A percentile compares a stretch with the other conserved stretches of the same genome.
phyloP scores from a whole-genome alignment of 345 rosid species.

The Euphorbia lathyris region DNA sequence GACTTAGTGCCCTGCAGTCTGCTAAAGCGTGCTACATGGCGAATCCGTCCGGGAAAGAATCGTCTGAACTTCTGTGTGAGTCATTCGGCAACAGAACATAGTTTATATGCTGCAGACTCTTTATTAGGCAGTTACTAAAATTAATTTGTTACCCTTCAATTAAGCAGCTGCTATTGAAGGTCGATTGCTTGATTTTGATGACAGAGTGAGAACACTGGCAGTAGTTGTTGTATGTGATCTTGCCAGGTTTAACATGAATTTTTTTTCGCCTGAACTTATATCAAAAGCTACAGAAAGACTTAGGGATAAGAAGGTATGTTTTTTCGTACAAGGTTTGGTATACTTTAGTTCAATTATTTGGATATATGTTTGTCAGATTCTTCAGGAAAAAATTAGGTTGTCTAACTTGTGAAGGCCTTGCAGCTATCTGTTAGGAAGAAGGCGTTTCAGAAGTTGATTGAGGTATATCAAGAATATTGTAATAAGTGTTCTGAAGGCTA shows the following conservation, averaged over 20 bases:
- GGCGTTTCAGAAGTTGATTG: conserved; percentile 71
- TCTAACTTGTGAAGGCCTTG: conserved; percentile 10
- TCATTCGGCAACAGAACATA: conserved; percentile 13
- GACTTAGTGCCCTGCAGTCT: conserved; percentile 64
- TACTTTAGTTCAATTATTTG: background rate
- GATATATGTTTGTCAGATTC: background rate
- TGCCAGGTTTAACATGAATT: conserved; percentile 51
- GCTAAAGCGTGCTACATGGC: conserved; percentile 65
- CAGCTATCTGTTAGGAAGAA: conserved; percentile 85
- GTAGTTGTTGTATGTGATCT: conserved; percentile 73
- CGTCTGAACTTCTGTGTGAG: conserved; percentile 64
- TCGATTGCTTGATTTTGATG: conserved; percentile 81
- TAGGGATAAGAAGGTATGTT: conserved; percentile 84
- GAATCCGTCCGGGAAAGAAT: conserved; percentile 53
- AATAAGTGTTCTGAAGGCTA: conserved; percentile 61
- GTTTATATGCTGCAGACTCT: conserved; percentile 13
- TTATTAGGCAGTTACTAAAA: conserved; percentile 11
- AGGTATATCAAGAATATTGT: conserved; percentile 80
- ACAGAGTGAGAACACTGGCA: conserved; percentile 77
- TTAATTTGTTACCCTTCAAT: conserved; percentile 7
- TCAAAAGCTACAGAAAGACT: conserved; percentile 74
- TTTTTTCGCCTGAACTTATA: conserved; percentile 49
- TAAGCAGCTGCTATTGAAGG: conserved; percentile 72
- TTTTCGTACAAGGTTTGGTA: conserved; percentile 2
- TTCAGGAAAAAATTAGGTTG: background rate